Evolutionary conservation across 169 alveolate species (phyloP), one percentile per base, ranked within the genome.

Genomic region (Eimeria brunetti): DNA sequence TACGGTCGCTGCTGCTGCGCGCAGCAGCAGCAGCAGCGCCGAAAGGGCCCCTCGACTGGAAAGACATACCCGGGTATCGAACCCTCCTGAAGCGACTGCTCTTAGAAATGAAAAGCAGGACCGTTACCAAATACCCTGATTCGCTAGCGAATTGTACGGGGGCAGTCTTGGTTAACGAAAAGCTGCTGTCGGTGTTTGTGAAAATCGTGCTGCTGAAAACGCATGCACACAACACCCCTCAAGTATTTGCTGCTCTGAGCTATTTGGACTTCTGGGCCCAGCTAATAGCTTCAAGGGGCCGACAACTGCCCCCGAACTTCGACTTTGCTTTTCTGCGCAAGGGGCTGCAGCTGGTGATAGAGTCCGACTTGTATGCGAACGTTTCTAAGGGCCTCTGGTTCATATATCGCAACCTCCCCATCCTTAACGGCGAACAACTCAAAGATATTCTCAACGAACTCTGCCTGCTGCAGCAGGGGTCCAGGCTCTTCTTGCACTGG

Each of bases 191-290:
- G 20, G 97, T 95, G 18, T 91, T 95, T 71, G 89, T 94, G 53
- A 88, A 89, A n/a, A 75, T 95, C 22, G 80, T 95, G 20, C 73
- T 95, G n/a, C 78, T 86, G 38, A 56, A 60, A 36, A 95, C 97
- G 44, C 53, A 85, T 27, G 97, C 83, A 22, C 94, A 95, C 58
- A 69, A 56, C 85, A 49, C 84, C 64, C 91, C 94, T 9, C 80
- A 81, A 44, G 97, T 95, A 24, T 91, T 91, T 38, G 60, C 96
- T 5, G 96, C 97, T n/a, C 71, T 95, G 30, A 95, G 89, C 86
- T 95, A 91, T 64, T 49, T 95, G 49, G 97, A 95, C 88, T 95
- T 78, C 89, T 95, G 97, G 97, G 11, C 84, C 64, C 95, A 95
- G 58, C 92, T 88, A 24, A 49, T 94, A 12, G 56, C 69, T 7